These are phyloP conservation scores for Colletotrichum melonis DNA, from an alignment of 2,329 filamentous ascomycete species.

Conservation along the genomic window DNA sequence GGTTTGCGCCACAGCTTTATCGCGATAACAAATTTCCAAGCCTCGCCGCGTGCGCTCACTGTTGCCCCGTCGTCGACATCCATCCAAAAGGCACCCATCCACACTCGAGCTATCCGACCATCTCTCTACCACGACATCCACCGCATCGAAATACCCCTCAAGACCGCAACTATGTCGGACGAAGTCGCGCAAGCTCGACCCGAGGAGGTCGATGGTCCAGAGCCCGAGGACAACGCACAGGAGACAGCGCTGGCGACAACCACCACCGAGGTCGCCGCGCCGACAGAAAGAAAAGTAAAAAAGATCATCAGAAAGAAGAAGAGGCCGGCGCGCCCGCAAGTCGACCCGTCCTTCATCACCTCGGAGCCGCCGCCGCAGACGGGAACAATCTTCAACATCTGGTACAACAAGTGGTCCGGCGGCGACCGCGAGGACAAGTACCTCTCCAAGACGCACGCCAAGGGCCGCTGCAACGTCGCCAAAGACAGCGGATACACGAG, in stretches of 20 bases:
- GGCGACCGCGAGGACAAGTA: conserved; percentile 95
- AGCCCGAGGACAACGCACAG: conserved; percentile 22
- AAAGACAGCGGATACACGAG: conserved; percentile 83
- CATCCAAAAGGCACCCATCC: conserved; percentile 37
- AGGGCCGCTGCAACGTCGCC: conserved; percentile 86
- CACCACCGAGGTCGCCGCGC: conserved; percentile 57
- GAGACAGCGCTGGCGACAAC: conserved; percentile 46
- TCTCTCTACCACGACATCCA: not conserved
- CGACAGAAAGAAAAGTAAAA: conserved; percentile 76
- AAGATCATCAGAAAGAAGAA: conserved; percentile 94
- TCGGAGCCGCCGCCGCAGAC: conserved; percentile 91
- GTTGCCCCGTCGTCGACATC: conserved; percentile 6
- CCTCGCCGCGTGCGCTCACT: not conserved
- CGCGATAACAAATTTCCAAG: conserved; percentile 29
- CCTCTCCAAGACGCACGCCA: conserved; percentile 83
- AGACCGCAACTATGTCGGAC: conserved; percentile 29
- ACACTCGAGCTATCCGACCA: not conserved
- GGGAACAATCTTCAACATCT: conserved; percentile 96
- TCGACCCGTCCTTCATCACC: conserved; percentile 85
- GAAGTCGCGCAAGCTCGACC: conserved; percentile 11
- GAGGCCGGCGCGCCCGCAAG: conserved; percentile 88
- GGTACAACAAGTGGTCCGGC: conserved; percentile 99
- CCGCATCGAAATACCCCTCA: not conserved
- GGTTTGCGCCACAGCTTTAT: conserved; percentile 30
- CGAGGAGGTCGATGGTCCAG: not conserved